phyloP scores from a whole-genome alignment of 2,329 filamentous ascomycete species.

The Helotiales sp. region DNA sequence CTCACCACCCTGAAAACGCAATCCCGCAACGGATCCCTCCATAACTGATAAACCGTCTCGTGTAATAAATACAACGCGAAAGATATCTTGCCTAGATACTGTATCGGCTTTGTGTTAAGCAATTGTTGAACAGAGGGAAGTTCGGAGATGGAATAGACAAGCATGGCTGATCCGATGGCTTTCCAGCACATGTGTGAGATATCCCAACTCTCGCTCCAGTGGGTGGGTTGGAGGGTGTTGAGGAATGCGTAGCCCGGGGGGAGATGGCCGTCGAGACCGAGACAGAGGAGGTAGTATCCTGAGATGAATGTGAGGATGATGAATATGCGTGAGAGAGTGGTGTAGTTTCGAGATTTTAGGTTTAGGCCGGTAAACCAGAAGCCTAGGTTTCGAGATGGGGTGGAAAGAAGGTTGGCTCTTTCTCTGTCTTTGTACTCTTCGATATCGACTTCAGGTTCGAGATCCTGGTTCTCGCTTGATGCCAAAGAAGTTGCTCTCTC shows the following conservation, averaged over 20 bases:
- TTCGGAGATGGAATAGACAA: constrained; percentile 31
- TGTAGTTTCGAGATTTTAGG: background rate
- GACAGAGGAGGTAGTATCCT: constrained; percentile 1
- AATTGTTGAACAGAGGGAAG: constrained; percentile 37
- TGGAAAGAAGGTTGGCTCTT: background rate
- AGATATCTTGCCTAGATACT: constrained; percentile 56
- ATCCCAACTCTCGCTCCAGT: background rate
- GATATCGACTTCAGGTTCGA: background rate
- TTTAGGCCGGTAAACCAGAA: background rate
- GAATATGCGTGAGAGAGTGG: background rate
- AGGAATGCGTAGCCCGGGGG: background rate
- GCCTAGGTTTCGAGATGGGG: background rate
- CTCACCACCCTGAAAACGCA: background rate
- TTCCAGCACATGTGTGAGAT: constrained; percentile 15
- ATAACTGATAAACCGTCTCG: constrained; percentile 40
- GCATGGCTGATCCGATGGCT: constrained; percentile 15
- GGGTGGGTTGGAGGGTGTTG: background rate
- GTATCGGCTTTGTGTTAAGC: constrained; percentile 47
- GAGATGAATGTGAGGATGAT: background rate
- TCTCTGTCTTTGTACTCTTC: background rate
- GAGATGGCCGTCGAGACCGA: background rate
- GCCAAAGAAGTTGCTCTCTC: background rate
- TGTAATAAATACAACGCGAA: constrained; percentile 59
- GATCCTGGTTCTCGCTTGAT: background rate
- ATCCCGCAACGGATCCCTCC: background rate